These are phyloP conservation scores for Tilletia indica DNA, from an alignment of 1,284 basidiomycete genomes.

Conservation along the genomic window DNA sequence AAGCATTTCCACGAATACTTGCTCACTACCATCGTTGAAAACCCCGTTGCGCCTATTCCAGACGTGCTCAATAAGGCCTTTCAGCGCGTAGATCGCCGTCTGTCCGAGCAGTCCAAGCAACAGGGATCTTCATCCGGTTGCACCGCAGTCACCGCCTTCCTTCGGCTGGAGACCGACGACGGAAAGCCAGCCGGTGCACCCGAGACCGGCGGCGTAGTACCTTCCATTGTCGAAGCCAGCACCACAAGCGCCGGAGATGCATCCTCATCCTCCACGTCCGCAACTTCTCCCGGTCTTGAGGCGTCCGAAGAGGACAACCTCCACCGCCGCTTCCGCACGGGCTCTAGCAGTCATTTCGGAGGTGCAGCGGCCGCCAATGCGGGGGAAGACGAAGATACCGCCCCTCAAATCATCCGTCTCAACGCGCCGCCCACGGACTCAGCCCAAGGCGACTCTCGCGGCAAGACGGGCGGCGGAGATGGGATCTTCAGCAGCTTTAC, in stretches of 20 bases:
- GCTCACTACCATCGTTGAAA: conserved; percentile 57
- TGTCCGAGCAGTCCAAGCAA: conserved; percentile 77
- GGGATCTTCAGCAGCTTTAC: conserved; percentile 24
- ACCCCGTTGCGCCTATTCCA: conserved; percentile 68
- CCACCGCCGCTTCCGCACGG: background rate
- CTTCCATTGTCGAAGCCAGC: background rate
- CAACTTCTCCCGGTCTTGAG: background rate
- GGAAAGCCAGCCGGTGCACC: conserved; percentile 43
- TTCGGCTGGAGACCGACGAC: conserved; percentile 79
- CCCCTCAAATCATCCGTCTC: background rate
- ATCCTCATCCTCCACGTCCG: background rate
- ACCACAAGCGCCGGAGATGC: background rate
- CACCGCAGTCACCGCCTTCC: conserved; percentile 93
- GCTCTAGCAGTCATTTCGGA: conserved; percentile 4
- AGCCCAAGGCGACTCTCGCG: background rate
- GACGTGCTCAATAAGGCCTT: conserved; percentile 91
- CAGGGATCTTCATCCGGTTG: conserved; percentile 94
- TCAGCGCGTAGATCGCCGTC: conserved; percentile 78
- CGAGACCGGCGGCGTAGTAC: conserved; percentile 18
- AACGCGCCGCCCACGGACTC: background rate
- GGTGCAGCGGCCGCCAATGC: conserved; percentile 8
- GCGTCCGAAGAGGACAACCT: background rate
- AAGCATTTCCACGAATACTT: conserved; percentile 80
- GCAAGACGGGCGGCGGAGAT: conserved; percentile 9
- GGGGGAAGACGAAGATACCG: conserved; percentile 8